Percentiles rank a stretch among this genome's conserved stretches.
These are phyloP conservation scores for Orobanche coerulescens DNA, from an alignment of 257 asterid genomes.

Conservation along the genomic window DNA sequence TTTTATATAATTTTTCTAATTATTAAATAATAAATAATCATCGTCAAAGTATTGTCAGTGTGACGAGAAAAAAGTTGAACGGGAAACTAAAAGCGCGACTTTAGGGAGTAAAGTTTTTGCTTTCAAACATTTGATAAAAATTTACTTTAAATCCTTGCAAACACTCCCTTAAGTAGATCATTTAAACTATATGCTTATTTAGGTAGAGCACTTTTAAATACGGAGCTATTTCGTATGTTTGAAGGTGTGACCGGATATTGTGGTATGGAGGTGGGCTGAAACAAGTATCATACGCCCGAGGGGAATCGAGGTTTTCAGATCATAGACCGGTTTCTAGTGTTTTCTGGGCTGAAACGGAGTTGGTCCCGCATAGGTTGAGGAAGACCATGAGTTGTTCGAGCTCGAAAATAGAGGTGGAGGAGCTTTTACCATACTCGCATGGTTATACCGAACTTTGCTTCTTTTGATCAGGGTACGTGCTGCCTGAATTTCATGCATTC, in stretches of 20 bases:
- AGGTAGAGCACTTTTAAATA: too few species aligned
- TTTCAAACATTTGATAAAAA: too few species aligned
- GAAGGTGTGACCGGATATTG: slow-evolving; percentile 91
- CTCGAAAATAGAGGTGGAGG: slow-evolving; percentile 77
- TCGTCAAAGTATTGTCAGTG: too few species aligned
- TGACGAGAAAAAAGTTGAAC: too few species aligned
- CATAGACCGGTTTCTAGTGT: slow-evolving; percentile 91
- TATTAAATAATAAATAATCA: too few species aligned
- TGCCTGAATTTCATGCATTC: not conserved
- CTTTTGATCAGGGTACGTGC: slow-evolving; percentile 35
- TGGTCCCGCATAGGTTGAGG: slow-evolving; percentile 60
- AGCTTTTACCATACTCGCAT: slow-evolving; percentile 78
- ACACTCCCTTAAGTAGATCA: too few species aligned
- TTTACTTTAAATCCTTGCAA: too few species aligned
- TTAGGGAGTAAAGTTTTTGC: too few species aligned
- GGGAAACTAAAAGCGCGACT: too few species aligned
- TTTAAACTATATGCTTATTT: too few species aligned
- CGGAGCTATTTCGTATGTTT: not conserved
- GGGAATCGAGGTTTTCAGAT: slow-evolving; percentile 92
- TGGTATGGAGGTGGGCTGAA: slow-evolving; percentile 93
- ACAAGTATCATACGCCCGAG: slow-evolving; percentile 74
- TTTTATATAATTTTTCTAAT: too few species aligned
- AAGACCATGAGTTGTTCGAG: slow-evolving; percentile 83
- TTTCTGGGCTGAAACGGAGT: slow-evolving; percentile 87
- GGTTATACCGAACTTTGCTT: slow-evolving; percentile 97